These are phyloP conservation scores for Pseudogymnoascus pannorum DNA, from an alignment of 2,329 filamentous ascomycete genomes.

Conservation along the genomic window DNA sequence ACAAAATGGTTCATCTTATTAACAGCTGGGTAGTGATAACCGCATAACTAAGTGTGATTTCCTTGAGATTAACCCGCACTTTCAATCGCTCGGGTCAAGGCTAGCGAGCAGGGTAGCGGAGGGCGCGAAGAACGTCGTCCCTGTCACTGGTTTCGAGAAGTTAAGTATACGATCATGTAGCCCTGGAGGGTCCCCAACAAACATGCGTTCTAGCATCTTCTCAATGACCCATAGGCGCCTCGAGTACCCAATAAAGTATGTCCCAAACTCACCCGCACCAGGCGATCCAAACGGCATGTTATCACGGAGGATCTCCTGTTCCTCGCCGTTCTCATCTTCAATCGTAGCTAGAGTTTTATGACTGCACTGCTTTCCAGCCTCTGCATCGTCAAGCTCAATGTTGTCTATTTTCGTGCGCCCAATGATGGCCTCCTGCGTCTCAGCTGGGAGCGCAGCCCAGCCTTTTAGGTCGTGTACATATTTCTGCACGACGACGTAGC, in stretches of 20 bases:
- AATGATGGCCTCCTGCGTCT: slow-evolving; percentile 49
- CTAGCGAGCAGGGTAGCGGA: slow-evolving; percentile 31
- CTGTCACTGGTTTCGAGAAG: slow-evolving; percentile 46
- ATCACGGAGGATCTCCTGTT: slow-evolving; percentile 47
- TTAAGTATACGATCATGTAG: slow-evolving; percentile 49
- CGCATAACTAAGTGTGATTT: neutral
- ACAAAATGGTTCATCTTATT: neutral
- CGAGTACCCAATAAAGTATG: slow-evolving; percentile 52
- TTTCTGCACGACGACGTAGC: slow-evolving; percentile 53
- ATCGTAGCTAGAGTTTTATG: slow-evolving; percentile 51
- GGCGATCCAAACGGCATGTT: slow-evolving; percentile 56
- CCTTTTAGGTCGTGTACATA: slow-evolving; percentile 45
- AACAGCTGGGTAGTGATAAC: neutral
- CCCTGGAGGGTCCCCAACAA: slow-evolving; percentile 45
- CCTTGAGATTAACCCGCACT: neutral
- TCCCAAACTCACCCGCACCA: slow-evolving; percentile 43
- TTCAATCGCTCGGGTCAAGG: slow-evolving; percentile 10
- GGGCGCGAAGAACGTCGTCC: slow-evolving; percentile 47
- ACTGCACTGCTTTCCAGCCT: slow-evolving; percentile 37
- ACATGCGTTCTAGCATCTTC: slow-evolving; percentile 51
- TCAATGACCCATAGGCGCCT: slow-evolving; percentile 48
- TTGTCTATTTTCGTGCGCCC: slow-evolving; percentile 52
- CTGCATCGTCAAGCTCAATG: slow-evolving; percentile 46
- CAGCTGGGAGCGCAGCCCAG: slow-evolving; percentile 40
- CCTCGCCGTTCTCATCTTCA: slow-evolving; percentile 41